phyloP scores from a whole-genome alignment of 2,329 filamentous ascomycete species.

The Nigrospora sphaerica region DNA sequence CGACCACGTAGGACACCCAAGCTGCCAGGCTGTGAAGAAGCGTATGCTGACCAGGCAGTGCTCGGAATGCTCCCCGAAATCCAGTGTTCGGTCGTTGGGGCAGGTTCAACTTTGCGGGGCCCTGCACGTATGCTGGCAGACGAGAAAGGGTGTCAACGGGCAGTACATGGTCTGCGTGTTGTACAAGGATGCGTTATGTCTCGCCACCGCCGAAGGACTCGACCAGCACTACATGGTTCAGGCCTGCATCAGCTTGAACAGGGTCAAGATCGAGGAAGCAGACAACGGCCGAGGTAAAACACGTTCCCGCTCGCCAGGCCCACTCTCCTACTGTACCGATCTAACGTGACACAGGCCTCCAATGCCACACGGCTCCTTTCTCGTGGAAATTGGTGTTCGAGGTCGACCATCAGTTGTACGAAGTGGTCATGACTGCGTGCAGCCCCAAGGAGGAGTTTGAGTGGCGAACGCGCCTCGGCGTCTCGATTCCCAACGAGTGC shows the following conservation, averaged over 20 bases:
- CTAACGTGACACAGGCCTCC: slow-evolving; percentile 55
- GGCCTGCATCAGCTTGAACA: slow-evolving; percentile 63
- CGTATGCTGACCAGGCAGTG: neutral
- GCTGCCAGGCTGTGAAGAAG: neutral
- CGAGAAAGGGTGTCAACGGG: slow-evolving; percentile 58
- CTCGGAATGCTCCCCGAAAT: slow-evolving; percentile 18
- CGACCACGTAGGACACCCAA: slow-evolving; percentile 49
- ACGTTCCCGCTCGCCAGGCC: slow-evolving; percentile 2
- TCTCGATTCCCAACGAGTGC: slow-evolving; percentile 41
- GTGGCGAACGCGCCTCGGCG: slow-evolving; percentile 66
- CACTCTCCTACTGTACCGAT: neutral
- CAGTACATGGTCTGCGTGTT: slow-evolving; percentile 79
- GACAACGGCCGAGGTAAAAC: slow-evolving; percentile 66
- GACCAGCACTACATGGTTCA: slow-evolving; percentile 65
- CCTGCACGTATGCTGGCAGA: slow-evolving; percentile 77
- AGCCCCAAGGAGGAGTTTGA: slow-evolving; percentile 70
- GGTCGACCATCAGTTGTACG: slow-evolving; percentile 67
- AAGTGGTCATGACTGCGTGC: slow-evolving; percentile 82
- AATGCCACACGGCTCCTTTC: slow-evolving; percentile 78
- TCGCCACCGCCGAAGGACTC: slow-evolving; percentile 61
- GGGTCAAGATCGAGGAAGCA: slow-evolving; percentile 60
- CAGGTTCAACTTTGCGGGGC: slow-evolving; percentile 76
- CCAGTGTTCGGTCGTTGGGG: slow-evolving; percentile 61
- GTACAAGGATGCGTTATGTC: slow-evolving; percentile 73
- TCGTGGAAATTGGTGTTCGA: slow-evolving; percentile 93